A percentile compares a stretch with the other conserved stretches of the same genome.
Evolutionary conservation across 2,329 filamentous ascomycete species (phyloP).

Genomic region (Ceratocystis lukuohia): DNA sequence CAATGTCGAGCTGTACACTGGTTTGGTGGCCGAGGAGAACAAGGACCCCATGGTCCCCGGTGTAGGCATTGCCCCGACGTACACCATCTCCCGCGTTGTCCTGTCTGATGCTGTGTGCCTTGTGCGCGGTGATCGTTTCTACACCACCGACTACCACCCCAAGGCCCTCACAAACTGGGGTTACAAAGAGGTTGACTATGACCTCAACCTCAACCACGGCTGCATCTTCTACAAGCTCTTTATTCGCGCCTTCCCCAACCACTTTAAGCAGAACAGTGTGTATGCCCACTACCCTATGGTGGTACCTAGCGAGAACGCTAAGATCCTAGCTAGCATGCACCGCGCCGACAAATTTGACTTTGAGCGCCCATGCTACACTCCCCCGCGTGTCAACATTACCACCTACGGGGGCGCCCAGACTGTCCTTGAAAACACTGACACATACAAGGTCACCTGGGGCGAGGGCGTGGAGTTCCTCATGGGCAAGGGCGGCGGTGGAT

Average conservation of each 20-base stretch:
- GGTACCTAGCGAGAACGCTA: slow-evolving; percentile 57
- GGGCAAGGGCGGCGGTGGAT: slow-evolving; percentile 38
- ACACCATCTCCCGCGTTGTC: slow-evolving; percentile 64
- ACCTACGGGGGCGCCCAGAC: slow-evolving; percentile 49
- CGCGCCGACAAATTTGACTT: slow-evolving; percentile 58
- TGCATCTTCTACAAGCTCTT: slow-evolving; percentile 79
- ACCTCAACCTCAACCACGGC: slow-evolving; percentile 62
- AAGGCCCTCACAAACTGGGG: slow-evolving; percentile 73
- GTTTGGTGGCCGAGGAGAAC: slow-evolving; percentile 60
- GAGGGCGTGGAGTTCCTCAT: slow-evolving; percentile 50
- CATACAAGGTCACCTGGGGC: slow-evolving; percentile 54
- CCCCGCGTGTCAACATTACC: slow-evolving; percentile 40
- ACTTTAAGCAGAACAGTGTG: slow-evolving; percentile 64
- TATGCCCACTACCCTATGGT: slow-evolving; percentile 69
- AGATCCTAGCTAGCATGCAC: slow-evolving; percentile 54
- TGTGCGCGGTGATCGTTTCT: slow-evolving; percentile 64
- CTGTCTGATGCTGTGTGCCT: slow-evolving; percentile 67
- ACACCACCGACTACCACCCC: slow-evolving; percentile 64
- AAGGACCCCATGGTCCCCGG: slow-evolving; percentile 63
- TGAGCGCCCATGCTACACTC: slow-evolving; percentile 41
- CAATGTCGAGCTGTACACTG: slow-evolving; percentile 68
- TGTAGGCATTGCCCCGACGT: slow-evolving; percentile 61
- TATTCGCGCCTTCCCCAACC: slow-evolving; percentile 59
- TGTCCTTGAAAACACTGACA: slow-evolving; percentile 45
- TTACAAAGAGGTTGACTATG: slow-evolving; percentile 59